Percentiles rank a stretch among this genome's conserved stretches.
Evolutionary conservation across 331 rosid genomes (phyloP).

Genomic region (Telfairia occidentalis): DNA sequence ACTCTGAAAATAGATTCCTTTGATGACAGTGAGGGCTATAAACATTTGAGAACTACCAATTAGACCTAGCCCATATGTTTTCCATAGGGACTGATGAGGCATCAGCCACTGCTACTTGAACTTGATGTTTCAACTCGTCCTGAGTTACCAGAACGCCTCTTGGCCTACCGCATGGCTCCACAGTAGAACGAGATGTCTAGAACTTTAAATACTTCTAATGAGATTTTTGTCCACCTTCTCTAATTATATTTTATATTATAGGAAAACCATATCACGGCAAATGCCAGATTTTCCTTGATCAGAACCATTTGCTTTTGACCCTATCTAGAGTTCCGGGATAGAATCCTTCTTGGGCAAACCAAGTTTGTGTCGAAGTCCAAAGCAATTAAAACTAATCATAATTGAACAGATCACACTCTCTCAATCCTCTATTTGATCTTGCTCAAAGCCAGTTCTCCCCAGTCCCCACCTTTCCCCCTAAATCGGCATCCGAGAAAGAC

Average conservation of each 20-base stretch:
- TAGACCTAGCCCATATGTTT: neutral
- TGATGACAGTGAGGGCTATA: neutral
- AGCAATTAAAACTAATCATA: neutral
- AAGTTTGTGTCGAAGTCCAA: neutral
- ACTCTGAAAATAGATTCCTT: neutral
- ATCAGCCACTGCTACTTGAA: neutral
- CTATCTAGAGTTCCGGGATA: neutral
- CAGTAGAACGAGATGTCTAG: neutral
- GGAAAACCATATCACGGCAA: neutral
- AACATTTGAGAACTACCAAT: neutral
- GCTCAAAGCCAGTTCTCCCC: neutral
- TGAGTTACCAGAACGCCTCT: neutral
- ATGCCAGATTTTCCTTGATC: neutral
- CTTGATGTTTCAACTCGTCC: neutral
- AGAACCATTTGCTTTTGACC: neutral
- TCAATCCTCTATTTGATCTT: neutral
- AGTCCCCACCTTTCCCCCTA: neutral
- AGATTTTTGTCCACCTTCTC: neutral
- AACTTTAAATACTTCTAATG: neutral
- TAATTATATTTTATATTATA: too few relatives aligned
- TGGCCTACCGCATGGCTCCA: neutral
- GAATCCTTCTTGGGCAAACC: neutral
- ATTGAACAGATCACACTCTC: neutral
- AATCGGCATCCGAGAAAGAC: neutral
- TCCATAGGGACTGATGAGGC: neutral